Evolutionary conservation across 768 basidiomycete genomes (phyloP).

Genomic region (Pleurotus ostreatus): DNA sequence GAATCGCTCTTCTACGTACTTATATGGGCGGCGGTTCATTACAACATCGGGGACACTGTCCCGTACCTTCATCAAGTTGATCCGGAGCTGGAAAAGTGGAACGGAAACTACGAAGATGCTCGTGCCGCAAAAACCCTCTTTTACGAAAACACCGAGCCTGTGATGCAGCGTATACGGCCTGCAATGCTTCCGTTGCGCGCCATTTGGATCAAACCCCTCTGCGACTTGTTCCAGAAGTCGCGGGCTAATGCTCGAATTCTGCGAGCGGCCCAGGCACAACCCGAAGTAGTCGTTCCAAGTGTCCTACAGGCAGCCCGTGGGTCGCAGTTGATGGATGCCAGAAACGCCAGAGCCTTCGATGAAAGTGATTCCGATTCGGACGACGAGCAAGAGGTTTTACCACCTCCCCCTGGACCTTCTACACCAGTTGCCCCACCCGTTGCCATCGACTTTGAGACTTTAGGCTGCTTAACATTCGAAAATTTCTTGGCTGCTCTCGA

Average conservation of each 20-base stretch:
- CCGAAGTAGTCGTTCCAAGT: too few species aligned
- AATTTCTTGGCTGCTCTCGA: not conserved
- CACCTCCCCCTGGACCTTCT: too few species aligned
- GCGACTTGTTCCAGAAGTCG: not conserved
- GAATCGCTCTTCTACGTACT: too few species aligned
- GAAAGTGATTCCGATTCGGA: too few species aligned
- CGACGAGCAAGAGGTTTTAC: too few species aligned
- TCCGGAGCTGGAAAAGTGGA: not conserved
- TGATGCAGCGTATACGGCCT: not conserved
- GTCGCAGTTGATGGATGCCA: too few species aligned
- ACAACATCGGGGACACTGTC: conserved; percentile 12
- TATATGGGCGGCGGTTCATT: conserved; percentile 10
- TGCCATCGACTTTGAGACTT: not conserved
- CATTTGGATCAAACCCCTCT: not conserved
- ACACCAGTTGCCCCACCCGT: not conserved
- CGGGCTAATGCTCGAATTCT: not conserved
- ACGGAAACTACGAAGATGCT: not conserved
- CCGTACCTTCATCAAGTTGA: not conserved
- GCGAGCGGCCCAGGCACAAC: too few species aligned
- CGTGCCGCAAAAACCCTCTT: not conserved
- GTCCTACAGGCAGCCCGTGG: too few species aligned
- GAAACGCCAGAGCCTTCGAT: too few species aligned
- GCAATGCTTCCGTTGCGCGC: not conserved
- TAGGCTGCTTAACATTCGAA: not conserved
- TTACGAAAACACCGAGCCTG: not conserved